phyloP scores from a whole-genome alignment of 768 basidiomycete genomes.

The Gloeostereum incarnatum region DNA sequence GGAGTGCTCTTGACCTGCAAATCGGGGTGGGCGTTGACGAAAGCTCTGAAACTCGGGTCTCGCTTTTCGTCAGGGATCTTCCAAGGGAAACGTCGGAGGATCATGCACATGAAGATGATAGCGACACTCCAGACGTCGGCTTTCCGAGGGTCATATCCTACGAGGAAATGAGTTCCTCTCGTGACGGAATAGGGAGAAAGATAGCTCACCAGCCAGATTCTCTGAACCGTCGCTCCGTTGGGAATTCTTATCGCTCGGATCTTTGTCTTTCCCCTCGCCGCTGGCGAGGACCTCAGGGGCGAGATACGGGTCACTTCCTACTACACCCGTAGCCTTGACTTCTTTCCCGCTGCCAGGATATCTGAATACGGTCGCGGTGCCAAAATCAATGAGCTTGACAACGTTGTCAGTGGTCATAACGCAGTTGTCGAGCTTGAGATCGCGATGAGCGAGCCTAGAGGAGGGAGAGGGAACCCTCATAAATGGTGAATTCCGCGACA shows the following conservation, averaged over 20 bases:
- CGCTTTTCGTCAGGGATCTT: slow-evolving; percentile 94
- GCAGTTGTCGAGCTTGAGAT: slow-evolving; percentile 99
- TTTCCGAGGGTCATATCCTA: slow-evolving; percentile 84
- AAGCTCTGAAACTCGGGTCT: slow-evolving; percentile 86
- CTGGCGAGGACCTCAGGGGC: slow-evolving; percentile 88
- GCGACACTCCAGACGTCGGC: slow-evolving; percentile 98
- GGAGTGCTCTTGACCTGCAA: no score
- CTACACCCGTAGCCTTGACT: slow-evolving; percentile 74
- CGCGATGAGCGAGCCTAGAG: slow-evolving; percentile 95
- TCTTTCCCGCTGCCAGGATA: slow-evolving; percentile 86
- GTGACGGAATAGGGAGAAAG: no score
- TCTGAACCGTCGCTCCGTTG: no score
- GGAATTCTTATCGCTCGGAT: background rate
- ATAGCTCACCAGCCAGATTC: no score
- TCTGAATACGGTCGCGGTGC: slow-evolving; percentile 98
- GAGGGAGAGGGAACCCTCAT: no score
- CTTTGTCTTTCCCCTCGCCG: slow-evolving; percentile 17
- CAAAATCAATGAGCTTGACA: slow-evolving; percentile 99
- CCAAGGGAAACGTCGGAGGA: slow-evolving; percentile 96
- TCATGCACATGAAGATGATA: slow-evolving; percentile 99
- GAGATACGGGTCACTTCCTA: slow-evolving; percentile 96
- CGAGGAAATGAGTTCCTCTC: no score
- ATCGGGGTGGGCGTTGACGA: slow-evolving; percentile 90
- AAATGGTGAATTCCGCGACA: no score
- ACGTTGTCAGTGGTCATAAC: slow-evolving; percentile 95